Evolutionary conservation across 2,329 filamentous ascomycete genomes (phyloP), one percentile per base, ranked within the genome.

Genomic region (Talaromyces sp.): DNA sequence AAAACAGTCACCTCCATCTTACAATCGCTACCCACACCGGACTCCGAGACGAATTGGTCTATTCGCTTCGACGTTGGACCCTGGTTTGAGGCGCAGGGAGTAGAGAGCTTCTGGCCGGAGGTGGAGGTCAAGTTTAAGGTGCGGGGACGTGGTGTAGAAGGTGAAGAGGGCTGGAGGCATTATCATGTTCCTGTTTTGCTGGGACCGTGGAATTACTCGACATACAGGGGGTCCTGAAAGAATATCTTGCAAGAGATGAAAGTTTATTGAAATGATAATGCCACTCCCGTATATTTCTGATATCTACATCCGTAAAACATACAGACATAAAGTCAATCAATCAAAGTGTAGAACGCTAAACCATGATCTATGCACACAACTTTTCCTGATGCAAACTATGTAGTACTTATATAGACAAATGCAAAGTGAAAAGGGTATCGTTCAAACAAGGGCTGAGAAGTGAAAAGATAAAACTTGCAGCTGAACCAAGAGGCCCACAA

Each of bases 181-280:
- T 83, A 82, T 70, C 81, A 83, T 78, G 81, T 83, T 19, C 81
- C 81, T n/a, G 77, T 83, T 57, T 68, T 83, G 62, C 69, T 83
- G 66, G 81, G 81, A 37, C 81, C 81, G 27, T 83, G 80, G 80
- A 82, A 79, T 63, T 83, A 83, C 69, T 82, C 81, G 57, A 83
- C 81, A 33, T 83, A 83, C 70, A 77, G 81, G 61, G 81, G 81
- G 11, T 83, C 81, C 56, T 83, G 70, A 75, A 19, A 7, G 27
- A 19, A 1, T 11, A 22, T 8, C 10, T 37, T 37, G 31, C 16
- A 13, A 22, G 6, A 5, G 31, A 22, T 3, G 33, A 56, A 56
- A 14, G 7, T 22, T 6, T 22, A 39, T 16, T 56, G 16, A 56
- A n/a, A 56, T 39, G 33, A 56, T 56, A 37, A 22, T 56, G 33